Evolutionary conservation across 179 eudicot genomes (phyloP), one percentile per base, ranked within the genome.

Genomic region (Silene vulgaris): DNA sequence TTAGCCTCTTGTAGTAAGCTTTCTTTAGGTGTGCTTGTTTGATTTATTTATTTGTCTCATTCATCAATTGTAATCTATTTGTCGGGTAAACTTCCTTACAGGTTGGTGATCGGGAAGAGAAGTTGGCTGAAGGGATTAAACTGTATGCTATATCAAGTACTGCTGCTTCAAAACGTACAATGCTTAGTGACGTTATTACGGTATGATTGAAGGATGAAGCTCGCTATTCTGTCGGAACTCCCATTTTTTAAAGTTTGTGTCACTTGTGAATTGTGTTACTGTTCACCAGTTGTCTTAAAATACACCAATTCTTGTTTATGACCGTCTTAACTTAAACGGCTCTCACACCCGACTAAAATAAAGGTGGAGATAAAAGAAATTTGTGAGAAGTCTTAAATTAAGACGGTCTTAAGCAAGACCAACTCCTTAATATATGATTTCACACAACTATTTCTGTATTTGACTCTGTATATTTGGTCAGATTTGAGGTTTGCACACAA

Each of bases 31-130:
- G 3, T 43, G 5, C 13, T 20, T 32, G 40, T 3, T 48, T 64
- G 12, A 61, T 65, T 14, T 56, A 52, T 20, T 8, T 11, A 30
- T 32, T 17, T n/a, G 11, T 57, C 0, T 16, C 28, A 43, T 63
- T 69, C 56, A 61, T 65, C 61, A 61, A 16, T 5, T 61, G n/a
- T 29, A 28, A 56, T 68, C 4, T 59, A 16, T 50, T 19, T 40
- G 23, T 52, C 26, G 54, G 64, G 40, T 65, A 48, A 71, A 65
- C 21, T 75, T 77, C 11, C 56, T 73, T 29, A 5, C 76, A 94
- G 98, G 98, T 94, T 82, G 98, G 98, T 71, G 96, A 94, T 16
- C 87, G 83, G 62, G 97, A 94, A 1, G 97, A 94, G 82, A 94
- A 94, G 84, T 82, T 94, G 70, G 97, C 96, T 8, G 98, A 94